Evolutionary conservation across 2,329 filamentous ascomycete genomes (phyloP).

Genomic region (Cyclaneusma minus): DNA sequence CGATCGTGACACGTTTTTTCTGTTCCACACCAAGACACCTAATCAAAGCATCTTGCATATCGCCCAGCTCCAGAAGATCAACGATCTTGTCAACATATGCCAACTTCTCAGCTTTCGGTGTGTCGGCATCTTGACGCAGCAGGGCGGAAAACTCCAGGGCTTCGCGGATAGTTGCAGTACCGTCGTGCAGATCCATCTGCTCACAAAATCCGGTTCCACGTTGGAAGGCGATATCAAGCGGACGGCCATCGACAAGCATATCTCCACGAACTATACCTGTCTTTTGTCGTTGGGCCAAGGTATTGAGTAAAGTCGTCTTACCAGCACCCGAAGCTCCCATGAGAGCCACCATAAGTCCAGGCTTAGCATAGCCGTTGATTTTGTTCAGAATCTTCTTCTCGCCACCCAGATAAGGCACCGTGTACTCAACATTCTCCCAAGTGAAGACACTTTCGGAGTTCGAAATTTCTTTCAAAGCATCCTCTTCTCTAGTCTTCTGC

Average conservation of each 20-base stretch:
- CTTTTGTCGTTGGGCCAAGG: constrained; percentile 54
- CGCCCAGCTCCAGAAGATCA: constrained; percentile 45
- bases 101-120: constrained; percentile 43
- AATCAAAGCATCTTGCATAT: constrained; percentile 53
- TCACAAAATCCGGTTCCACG: constrained; percentile 56
- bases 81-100: constrained; percentile 53
- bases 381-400: constrained; percentile 47
- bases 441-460: constrained; percentile 53
- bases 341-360: constrained; percentile 63
- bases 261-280: constrained; percentile 45
- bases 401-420: constrained; percentile 51
- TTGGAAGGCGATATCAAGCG: constrained; percentile 47
- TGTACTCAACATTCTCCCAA: constrained; percentile 57
- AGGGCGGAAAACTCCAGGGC: constrained; percentile 55
- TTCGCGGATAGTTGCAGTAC: constrained; percentile 50
- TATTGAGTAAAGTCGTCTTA: constrained; percentile 73
- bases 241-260: constrained; percentile 55
- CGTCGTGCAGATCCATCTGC: constrained; percentile 58
- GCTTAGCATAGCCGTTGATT: constrained; percentile 65
- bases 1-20: constrained; percentile 53
- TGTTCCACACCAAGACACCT: constrained; percentile 48
- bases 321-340: constrained; percentile 73
- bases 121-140: constrained; percentile 39
- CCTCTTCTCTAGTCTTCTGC: constrained; percentile 17
- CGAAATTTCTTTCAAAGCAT: constrained; percentile 29